Evolutionary conservation across 2,329 filamentous ascomycete genomes (phyloP), one percentile per base, ranked within the genome.

Genomic region (Dactylellina parvicollis): DNA sequence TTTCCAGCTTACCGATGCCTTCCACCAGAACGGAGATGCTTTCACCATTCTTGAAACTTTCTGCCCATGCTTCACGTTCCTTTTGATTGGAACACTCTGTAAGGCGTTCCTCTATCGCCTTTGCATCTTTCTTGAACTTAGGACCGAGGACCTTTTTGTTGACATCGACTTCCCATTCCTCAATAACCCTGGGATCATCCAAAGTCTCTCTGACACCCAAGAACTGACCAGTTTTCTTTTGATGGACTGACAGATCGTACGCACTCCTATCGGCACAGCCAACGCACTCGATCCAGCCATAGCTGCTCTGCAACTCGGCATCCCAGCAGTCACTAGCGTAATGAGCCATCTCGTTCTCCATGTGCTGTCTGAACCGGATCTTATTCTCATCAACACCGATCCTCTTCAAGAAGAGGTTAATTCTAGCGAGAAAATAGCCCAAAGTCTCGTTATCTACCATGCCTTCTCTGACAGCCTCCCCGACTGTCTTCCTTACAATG

Each of bases 241-340:
- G 89, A 82, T 98, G 95, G 8, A 97, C 93, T 34, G 88, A 90
- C 80, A 98, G 82, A 82, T 99, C 95, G 81, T 96, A 99, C 18
- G 95, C 95, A 80, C 91, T 96, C 78, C 95, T 88, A 81, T 97
- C 94, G 74, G 95, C 95, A 81, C 95, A 98, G 75, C 95, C 95
- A 79, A 98, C 94, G 81, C 94, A 98, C 84, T 99, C 95, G 75
- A 98, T 91, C 95, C 95, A 99, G 80, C 95, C 95, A 79, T 93
- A 93, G 74, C 90, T 93, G 67, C 92, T 98, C 75, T 90, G 85
- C 62, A 99, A 84, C 82, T 99, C 95, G 12, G 92, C 94, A 81
- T 99, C 95, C 95, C 95, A 98, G 84, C 95, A 99, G 83, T 99
- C 95, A 64, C 89, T 87, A 49, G 95, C 95, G 80, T 99, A 99